phyloP scores from a whole-genome alignment of 129 eudicot species.

The Flaveria bidentis region DNA sequence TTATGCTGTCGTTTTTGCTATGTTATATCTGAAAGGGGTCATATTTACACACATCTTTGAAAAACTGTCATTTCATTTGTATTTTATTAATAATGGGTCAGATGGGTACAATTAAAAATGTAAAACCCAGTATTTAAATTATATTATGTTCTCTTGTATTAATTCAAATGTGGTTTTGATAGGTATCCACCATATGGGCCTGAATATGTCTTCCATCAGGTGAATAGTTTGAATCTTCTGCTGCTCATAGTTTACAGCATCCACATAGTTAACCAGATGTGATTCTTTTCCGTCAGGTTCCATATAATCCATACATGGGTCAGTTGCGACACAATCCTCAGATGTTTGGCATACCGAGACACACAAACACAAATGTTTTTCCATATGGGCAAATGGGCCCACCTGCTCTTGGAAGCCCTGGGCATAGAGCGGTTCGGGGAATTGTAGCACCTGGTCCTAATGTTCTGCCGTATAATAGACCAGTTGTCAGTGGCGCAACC shows the following conservation, averaged over 20 bases:
- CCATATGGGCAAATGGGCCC: constrained; percentile 50
- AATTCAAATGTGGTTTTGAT: constrained; percentile 17
- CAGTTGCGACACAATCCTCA: constrained; percentile 46
- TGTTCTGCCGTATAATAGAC: constrained; percentile 42
- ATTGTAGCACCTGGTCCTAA: constrained; percentile 49
- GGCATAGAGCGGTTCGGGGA: constrained; percentile 30
- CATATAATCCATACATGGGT: constrained; percentile 43
- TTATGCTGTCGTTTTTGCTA: too few species aligned
- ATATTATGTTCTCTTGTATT: not conserved
- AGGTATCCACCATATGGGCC: constrained; percentile 59
- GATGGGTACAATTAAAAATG: too few species aligned
- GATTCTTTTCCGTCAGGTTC: constrained; percentile 30
- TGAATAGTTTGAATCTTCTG: constrained; percentile 13
- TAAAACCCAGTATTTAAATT: not conserved
- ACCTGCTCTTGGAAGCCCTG: constrained; percentile 43
- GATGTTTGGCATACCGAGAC: constrained; percentile 45
- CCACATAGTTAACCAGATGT: constrained; percentile 9
- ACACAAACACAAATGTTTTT: constrained; percentile 38
- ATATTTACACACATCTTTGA: too few species aligned
- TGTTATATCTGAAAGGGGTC: too few species aligned
- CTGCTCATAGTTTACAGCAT: not conserved
- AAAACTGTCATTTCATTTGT: too few species aligned
- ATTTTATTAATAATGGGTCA: too few species aligned
- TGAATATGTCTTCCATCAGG: constrained; percentile 59
- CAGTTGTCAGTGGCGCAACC: too few species aligned